Percentiles rank a stretch among this genome's conserved stretches.
Evolutionary conservation across 306 rosid genomes (phyloP).

Genomic region (Senna siamea): DNA sequence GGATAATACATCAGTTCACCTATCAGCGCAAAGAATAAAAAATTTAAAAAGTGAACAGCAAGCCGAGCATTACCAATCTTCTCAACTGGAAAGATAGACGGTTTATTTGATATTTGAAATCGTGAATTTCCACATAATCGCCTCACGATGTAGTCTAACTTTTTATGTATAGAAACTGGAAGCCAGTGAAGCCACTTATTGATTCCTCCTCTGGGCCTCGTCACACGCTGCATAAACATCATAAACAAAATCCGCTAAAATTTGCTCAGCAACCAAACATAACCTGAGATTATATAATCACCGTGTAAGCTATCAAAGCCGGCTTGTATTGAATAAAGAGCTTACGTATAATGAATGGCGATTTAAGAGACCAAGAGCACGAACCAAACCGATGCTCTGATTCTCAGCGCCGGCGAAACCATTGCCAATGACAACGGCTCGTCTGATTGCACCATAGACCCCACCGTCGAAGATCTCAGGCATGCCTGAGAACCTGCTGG

Average conservation of each 20-base stretch:
- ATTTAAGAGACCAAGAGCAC: constrained; percentile 80
- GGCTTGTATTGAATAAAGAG: neutral
- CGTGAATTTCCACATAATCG: constrained; percentile 40
- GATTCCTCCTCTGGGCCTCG: constrained; percentile 85
- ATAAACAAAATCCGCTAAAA: neutral
- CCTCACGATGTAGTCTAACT: constrained; percentile 48
- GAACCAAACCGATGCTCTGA: constrained; percentile 82
- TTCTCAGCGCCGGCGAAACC: constrained; percentile 92
- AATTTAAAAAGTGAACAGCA: neutral
- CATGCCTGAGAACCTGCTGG: constrained; percentile 37
- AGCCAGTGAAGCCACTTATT: constrained; percentile 86
- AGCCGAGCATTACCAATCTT: constrained; percentile 51
- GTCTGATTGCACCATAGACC: constrained; percentile 52
- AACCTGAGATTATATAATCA: neutral
- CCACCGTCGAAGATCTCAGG: constrained; percentile 57
- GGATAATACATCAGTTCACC: neutral
- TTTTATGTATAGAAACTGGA: constrained; percentile 77
- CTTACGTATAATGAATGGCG: constrained; percentile 66
- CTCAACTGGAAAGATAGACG: constrained; percentile 34
- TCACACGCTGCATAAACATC: constrained; percentile 60
- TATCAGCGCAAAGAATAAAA: neutral
- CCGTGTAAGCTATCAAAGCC: neutral
- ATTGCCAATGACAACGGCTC: constrained; percentile 83
- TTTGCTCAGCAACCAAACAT: constrained; percentile 21
- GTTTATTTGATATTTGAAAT: constrained; percentile 34